phyloP scores from a whole-genome alignment of 768 basidiomycete species.

The Chalciporus piperatus region DNA sequence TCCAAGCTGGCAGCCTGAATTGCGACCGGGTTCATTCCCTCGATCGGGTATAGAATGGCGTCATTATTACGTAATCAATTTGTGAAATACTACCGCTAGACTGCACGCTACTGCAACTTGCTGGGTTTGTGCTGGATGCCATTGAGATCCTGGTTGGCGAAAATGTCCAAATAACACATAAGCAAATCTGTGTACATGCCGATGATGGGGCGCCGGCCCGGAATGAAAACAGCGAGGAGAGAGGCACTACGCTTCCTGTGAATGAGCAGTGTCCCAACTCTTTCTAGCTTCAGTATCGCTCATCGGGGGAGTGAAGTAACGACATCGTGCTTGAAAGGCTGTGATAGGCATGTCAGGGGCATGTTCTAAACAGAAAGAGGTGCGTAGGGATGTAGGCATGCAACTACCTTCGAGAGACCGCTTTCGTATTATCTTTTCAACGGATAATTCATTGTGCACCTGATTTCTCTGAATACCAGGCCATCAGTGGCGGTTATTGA shows the following conservation, averaged over 20 bases:
- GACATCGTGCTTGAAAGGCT: conserved; percentile 81
- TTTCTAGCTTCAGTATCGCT: conserved; percentile 55
- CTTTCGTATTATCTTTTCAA: conserved; percentile 69
- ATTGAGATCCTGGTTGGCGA: conserved; percentile 2
- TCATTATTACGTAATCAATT: conserved; percentile 28
- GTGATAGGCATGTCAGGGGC: conserved; percentile 18
- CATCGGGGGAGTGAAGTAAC: conserved; percentile 68
- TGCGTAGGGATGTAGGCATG: conserved; percentile 16
- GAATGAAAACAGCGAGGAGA: conserved; percentile 33
- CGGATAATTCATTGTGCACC: conserved; percentile 68
- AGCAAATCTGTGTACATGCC: conserved; percentile 12
- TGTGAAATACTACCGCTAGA: background rate
- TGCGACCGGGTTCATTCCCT: background rate
- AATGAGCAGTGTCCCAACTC: conserved; percentile 49
- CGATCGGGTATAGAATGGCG: conserved; percentile 14
- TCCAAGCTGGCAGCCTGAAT: conserved; percentile 1
- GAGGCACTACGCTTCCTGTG: conserved; percentile 33
- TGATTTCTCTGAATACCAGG: conserved; percentile 55
- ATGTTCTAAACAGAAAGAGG: conserved; percentile 7
- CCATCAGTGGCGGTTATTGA: conserved; percentile 28
- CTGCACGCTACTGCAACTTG: background rate
- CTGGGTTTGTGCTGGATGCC: background rate
- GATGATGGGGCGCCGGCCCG: conserved; percentile 9
- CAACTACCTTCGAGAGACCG: conserved; percentile 67
- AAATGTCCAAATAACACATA: conserved; percentile 9